Base-by-base conservation (phyloP, 2,329 filamentous ascomycete species). In the Sclerotinia glacialis region DNA sequence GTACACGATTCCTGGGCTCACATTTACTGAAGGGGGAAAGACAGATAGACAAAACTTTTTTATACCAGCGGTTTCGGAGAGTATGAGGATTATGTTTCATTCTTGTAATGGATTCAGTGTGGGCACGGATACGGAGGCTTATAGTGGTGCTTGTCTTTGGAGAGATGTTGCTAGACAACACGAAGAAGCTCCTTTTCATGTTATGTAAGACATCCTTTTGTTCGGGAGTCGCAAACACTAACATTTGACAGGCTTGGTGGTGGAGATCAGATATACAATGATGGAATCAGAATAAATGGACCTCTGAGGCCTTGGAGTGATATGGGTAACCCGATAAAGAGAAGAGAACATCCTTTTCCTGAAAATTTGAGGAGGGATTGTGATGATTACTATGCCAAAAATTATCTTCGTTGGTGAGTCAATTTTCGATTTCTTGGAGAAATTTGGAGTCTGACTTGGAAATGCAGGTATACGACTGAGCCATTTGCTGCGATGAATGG, bases 71-170 rank as follows among this genome's bases (percentile, higher is more conserved):
- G 82, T 83, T 67, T 86, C 87, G 54, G 89, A 97, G 78, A 91
- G 91, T 5, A 98, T 99, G 94, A 92, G 96, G 76, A 91, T 97
- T 76, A 96, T 98, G 92, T 99, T 97, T 79, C 91, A 97, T 80
- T 97, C 92, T 67, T 97, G 95, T 80, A 99, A 99, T 78, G 96
- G 95, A 21, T 99, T 99, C 80, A 94, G 91, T 71, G 84, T 95
- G 49, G 91, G 90, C 64, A 94, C 92, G 4, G 90, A 97, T 76
- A 87, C 95, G 68, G 87, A 91, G 60, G 88, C 89, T 52, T 96
- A 93, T 81, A 94, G 90, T 74, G 95, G 95, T 0, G 90, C 92
- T n/a, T 92, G 92, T 5, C 80, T 99, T 66, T 99, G 95, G 95
- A 92, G 95, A 74, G 94, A 99, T 76, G 93, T 98, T 12, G 78